Conservation (phyloP, 371 early-diverging fungal genomes). For the Syncephalastrum sp. region DNA sequence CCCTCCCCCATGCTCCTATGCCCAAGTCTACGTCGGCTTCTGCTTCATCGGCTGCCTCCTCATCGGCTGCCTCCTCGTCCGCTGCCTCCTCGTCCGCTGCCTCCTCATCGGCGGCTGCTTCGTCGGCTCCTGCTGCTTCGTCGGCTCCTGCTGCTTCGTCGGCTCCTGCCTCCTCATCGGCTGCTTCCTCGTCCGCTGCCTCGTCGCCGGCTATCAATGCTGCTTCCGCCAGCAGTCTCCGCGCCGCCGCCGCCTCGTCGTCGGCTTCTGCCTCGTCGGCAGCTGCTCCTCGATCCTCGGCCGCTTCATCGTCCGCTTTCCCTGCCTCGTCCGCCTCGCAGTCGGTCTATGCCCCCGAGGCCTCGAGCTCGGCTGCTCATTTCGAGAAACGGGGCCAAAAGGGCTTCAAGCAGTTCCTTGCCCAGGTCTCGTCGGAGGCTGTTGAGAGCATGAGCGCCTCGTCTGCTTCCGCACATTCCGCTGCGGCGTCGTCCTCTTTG, state of each 20-base stretch:
- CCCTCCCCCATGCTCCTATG: not conserved
- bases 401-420: too few relatives aligned
- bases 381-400: too few relatives aligned
- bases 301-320: not conserved
- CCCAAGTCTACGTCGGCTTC: not conserved
- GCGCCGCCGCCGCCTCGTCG: conserved; percentile 1
- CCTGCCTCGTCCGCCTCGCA: too few relatives aligned
- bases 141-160: not conserved
- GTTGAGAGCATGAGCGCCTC: not conserved
- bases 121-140: not conserved
- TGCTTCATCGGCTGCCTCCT: conserved; percentile 2
- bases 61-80: not conserved
- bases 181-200: conserved; percentile 1
- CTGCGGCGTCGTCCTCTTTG: not conserved
- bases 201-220: not conserved
- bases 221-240: too few relatives aligned
- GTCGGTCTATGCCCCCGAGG: too few relatives aligned
- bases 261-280: conserved; percentile 9
- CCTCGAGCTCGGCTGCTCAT: too few relatives aligned
- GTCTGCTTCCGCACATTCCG: not conserved
- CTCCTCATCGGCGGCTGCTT: not conserved
- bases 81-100: conserved; percentile 1
- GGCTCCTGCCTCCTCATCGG: not conserved
- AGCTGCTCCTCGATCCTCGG: conserved; percentile 6
- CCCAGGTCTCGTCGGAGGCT: too few relatives aligned